phyloP scores from a whole-genome alignment of 345 rosid species.

The Salix koriyanagi region DNA sequence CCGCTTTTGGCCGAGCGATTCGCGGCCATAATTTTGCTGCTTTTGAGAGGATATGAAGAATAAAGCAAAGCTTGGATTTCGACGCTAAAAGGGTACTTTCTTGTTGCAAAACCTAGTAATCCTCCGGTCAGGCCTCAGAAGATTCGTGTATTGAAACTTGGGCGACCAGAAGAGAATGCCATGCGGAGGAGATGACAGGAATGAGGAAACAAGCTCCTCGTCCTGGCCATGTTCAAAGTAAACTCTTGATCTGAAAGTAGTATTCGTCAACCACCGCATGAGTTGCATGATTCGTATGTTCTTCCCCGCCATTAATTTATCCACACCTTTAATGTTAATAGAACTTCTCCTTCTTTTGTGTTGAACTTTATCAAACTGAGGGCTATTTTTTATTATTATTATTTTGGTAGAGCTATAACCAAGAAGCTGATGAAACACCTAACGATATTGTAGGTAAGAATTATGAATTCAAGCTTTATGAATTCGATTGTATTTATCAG shows the following conservation, averaged over 20 bases:
- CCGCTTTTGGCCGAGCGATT: background rate
- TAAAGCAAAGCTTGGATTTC: background rate
- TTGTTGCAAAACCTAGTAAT: background rate
- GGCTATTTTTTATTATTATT: no score
- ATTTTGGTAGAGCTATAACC: background rate
- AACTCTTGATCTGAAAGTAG: background rate
- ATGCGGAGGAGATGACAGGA: background rate
- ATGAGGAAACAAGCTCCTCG: background rate
- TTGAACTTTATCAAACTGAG: no score
- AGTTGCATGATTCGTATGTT: background rate
- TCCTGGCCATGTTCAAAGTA: no score
- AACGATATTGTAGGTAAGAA: background rate
- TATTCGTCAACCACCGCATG: background rate
- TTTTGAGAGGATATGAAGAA: slow-evolving; percentile 1
- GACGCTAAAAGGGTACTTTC: background rate
- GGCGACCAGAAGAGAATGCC: background rate
- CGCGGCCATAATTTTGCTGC: background rate
- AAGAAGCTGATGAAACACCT: background rate
- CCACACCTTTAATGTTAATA: background rate
- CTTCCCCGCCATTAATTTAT: background rate
- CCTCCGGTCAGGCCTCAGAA: background rate
- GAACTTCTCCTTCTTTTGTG: background rate
- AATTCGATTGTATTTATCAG: background rate
- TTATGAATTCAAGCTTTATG: background rate
- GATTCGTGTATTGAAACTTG: background rate